Evolutionary conservation across 495 filamentous ascomycete species (phyloP), one percentile per base, ranked within the genome.

Genomic region (Haplographium delicatum): DNA sequence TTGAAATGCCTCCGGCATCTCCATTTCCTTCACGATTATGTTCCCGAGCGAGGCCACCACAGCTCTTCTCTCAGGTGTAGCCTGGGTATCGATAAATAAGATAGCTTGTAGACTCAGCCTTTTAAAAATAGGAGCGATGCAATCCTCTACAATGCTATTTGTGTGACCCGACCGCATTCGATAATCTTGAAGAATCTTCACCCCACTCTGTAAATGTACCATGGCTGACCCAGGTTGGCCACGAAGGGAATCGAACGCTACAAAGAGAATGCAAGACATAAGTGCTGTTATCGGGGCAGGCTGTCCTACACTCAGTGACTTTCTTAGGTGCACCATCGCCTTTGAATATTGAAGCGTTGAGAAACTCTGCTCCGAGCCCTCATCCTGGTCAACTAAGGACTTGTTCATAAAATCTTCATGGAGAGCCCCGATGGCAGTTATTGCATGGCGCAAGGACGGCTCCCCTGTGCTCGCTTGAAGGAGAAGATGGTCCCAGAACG

Each of bases 251-350:
- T 62, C 59, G 22, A 58, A 55, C 19, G 44, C 41, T 7, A 61
- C 50, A 19, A 61, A 61, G 0, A 61, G 54, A 3, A 57, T 51
- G 26, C 58, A 61, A 5, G 45, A 50, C 50, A 61, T 44, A 5
- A 61, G 26, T 1, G 50, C 49, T n/a, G 53, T 46, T 23, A 52
- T 10, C 15, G 54, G 41, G 4, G 41, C 33, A 9, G 53, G 48
- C 39, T 45, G 44, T 24, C 44, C 49, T 7, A 15, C 28, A 10
- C 38, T 18, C 1, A 60, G 45, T 2, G 53, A 44, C 11, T 39
- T 48, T 16, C 53, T 22, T 9, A 60, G 49, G 20, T 49, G 39
- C 11, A 26, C 30, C 16, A 60, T 53, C 4, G 57, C 52, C 40
- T 56, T 60, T 9, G 57, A 43, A 28, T 60, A 56, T 44, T 60